Conservation (phyloP, 768 basidiomycete genomes). For the Thelephora ganbajun region DNA sequence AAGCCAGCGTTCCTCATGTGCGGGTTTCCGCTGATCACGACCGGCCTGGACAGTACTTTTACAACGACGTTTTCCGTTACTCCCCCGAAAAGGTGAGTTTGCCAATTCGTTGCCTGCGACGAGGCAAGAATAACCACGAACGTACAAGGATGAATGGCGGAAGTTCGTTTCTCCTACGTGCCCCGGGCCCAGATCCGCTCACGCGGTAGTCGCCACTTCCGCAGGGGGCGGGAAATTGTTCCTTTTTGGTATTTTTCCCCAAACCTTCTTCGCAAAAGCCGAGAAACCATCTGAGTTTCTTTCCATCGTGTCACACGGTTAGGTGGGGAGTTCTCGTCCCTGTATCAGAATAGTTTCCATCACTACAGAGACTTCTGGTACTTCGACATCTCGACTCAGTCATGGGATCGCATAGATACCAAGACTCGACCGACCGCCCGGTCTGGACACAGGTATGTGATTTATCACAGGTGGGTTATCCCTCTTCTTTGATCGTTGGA, state of each 20-base stretch:
- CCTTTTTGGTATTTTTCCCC: conserved; percentile 44
- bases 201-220: conserved; percentile 63
- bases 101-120: neutral
- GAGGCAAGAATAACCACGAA: neutral
- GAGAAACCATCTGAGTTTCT: neutral
- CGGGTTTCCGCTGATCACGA: neutral
- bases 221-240: conserved; percentile 79
- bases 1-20: neutral
- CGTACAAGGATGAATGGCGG: conserved; percentile 69
- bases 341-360: conserved; percentile 74
- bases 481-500: conserved; percentile 1
- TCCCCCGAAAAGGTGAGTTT: conserved; percentile 57
- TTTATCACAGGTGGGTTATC: neutral
- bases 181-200: conserved; percentile 80
- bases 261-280: neutral
- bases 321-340: conserved; percentile 80
- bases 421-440: conserved; percentile 68
- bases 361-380: conserved; percentile 86
- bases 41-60: conserved; percentile 45
- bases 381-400: conserved; percentile 65
- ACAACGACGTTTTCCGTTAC: conserved; percentile 81
- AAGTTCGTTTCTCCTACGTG: conserved; percentile 73
- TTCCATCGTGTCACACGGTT: neutral
- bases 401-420: conserved; percentile 84
- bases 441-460: conserved; percentile 62